Evolutionary conservation across 108 stramenopile genomes (phyloP).

Genomic region (Stephanodiscus minutulus): DNA sequence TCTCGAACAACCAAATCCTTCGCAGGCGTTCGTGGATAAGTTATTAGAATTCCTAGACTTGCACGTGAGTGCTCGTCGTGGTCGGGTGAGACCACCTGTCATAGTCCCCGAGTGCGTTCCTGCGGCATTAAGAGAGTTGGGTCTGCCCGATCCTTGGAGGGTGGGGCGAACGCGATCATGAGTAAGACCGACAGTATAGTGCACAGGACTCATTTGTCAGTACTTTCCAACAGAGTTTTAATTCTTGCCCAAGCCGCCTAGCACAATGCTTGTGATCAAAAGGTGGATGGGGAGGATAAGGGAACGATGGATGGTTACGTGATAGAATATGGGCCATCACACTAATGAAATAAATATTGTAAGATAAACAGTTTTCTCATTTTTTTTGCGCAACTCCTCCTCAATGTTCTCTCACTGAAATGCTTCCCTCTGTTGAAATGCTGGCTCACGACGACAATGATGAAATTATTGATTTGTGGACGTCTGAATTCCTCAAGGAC

Average conservation of each 20-base stretch:
- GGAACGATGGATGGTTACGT: no score
- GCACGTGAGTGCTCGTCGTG: slow-evolving; percentile 78
- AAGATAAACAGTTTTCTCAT: no score
- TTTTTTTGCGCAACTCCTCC: no score
- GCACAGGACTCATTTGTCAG: no score
- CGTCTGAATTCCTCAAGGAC: slow-evolving; percentile 36
- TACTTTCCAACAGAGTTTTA: no score
- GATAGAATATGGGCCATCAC: neutral
- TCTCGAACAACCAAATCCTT: neutral
- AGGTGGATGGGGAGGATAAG: no score
- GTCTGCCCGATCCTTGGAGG: slow-evolving; percentile 20
- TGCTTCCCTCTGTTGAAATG: no score
- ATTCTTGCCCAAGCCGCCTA: no score
- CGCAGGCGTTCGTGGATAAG: slow-evolving; percentile 70
- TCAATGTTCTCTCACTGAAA: no score
- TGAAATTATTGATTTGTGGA: slow-evolving; percentile 44
- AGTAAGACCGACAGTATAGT: no score
- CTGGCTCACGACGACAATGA: slow-evolving; percentile 9
- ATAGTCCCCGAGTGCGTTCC: slow-evolving; percentile 78
- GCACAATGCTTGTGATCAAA: no score
- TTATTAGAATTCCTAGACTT: slow-evolving; percentile 84
- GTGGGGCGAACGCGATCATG: slow-evolving; percentile 2
- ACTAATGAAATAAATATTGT: no score
- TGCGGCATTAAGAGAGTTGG: slow-evolving; percentile 35
- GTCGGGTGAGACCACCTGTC: slow-evolving; percentile 56